Conservation (phyloP, 2,329 filamentous ascomycete genomes). For the Neonectria faginata region DNA sequence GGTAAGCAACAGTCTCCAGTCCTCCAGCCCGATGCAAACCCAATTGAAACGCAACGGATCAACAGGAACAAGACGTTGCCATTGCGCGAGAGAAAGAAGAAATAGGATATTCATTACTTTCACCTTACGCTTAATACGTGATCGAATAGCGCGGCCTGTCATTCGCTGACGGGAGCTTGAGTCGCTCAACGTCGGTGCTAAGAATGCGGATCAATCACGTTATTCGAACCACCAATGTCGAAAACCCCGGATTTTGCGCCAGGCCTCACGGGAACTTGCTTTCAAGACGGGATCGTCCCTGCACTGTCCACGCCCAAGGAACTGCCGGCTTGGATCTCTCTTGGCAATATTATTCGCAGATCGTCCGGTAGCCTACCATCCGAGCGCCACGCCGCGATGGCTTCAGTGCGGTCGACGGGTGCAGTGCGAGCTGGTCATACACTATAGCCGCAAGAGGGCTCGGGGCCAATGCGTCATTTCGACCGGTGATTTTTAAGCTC, state of each 20-base stretch:
- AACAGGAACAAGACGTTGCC: constrained; percentile 22
- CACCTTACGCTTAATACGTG: constrained; percentile 36
- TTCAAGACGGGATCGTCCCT: constrained; percentile 14
- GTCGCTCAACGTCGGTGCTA: constrained; percentile 30
- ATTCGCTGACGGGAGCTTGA: constrained; percentile 25
- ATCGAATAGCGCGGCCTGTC: constrained; percentile 24
- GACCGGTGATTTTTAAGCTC: constrained; percentile 5
- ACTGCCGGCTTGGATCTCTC: constrained; percentile 27
- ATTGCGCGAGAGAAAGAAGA: background rate
- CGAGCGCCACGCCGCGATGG: constrained; percentile 9
- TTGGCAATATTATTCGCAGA: constrained; percentile 34
- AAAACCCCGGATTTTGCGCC: constrained; percentile 37
- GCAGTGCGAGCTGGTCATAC: constrained; percentile 12
- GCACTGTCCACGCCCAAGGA: background rate
- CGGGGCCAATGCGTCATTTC: constrained; percentile 28
- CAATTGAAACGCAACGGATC: constrained; percentile 10
- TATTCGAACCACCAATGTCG: constrained; percentile 36
- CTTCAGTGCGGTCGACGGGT: constrained; percentile 12
- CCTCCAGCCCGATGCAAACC: background rate
- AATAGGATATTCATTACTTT: constrained; percentile 31
- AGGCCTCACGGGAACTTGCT: background rate
- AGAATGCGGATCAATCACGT: constrained; percentile 38
- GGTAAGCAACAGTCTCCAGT: background rate
- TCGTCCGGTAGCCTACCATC: constrained; percentile 14
- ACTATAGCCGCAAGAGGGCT: constrained; percentile 7